Evolutionary conservation across 1,139 yeast genomes (phyloP).

Genomic region (Magnusiomyces tetraspermus): DNA sequence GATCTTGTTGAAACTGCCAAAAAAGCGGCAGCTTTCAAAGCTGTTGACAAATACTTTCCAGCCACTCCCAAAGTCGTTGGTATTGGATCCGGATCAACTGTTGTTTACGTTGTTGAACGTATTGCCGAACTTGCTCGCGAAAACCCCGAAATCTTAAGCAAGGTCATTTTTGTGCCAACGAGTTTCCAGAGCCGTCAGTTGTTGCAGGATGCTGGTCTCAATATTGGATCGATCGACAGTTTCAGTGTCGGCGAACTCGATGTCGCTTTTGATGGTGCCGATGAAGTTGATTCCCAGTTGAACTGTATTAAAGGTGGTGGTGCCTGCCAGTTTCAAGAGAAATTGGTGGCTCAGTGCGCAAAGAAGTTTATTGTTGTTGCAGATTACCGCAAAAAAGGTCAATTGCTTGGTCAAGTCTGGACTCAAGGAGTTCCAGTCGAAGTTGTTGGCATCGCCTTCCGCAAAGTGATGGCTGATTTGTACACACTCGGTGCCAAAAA

Average conservation of each 20-base stretch:
- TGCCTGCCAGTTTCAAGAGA: slow-evolving; percentile 94
- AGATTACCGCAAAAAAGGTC: slow-evolving; percentile 74
- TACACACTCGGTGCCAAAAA: slow-evolving; percentile 51
- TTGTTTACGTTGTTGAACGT: slow-evolving; percentile 90
- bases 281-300: slow-evolving; percentile 74
- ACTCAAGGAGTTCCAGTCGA: slow-evolving; percentile 90
- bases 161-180: slow-evolving; percentile 71
- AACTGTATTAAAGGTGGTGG: slow-evolving; percentile 98
- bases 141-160: slow-evolving; percentile 32
- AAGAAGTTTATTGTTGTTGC: slow-evolving; percentile 78
- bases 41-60: slow-evolving; percentile 85
- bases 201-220: slow-evolving; percentile 71
- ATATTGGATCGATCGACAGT: slow-evolving; percentile 74
- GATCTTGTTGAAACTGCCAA: slow-evolving; percentile 52
- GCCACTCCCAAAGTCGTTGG: slow-evolving; percentile 71
- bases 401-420: slow-evolving; percentile 69
- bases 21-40: slow-evolving; percentile 78
- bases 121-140: slow-evolving; percentile 59
- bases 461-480: slow-evolving; percentile 61
- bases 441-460: slow-evolving; percentile 82
- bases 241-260: slow-evolving; percentile 56
- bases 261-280: slow-evolving; percentile 97
- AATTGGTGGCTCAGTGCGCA: slow-evolving; percentile 82
- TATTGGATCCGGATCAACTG: slow-evolving; percentile 95
- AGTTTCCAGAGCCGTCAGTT: slow-evolving; percentile 91